Percentiles rank a stretch among this genome's conserved stretches.
phyloP scores from a whole-genome alignment of 2,329 filamentous ascomycete genomes.

The Penicillium sp. region DNA sequence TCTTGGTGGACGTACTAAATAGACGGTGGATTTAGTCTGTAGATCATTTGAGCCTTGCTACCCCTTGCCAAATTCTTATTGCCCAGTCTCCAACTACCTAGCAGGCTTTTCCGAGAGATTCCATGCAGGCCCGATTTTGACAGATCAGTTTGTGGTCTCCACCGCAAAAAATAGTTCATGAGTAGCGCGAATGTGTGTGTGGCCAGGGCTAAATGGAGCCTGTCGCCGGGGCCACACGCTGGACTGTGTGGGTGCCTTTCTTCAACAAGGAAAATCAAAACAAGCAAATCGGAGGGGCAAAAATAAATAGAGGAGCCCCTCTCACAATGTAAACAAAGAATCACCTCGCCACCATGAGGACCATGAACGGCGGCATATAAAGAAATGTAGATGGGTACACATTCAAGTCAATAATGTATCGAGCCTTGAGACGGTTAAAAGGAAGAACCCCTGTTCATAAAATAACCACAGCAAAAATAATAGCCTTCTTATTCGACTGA shows the following conservation, averaged over 20 bases:
- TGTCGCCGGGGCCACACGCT: slow-evolving; percentile 40
- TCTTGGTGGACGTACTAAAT: neutral
- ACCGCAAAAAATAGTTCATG: slow-evolving; percentile 19
- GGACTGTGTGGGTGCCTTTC: slow-evolving; percentile 27
- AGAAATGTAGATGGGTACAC: neutral
- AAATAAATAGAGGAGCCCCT: neutral
- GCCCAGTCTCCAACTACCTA: neutral
- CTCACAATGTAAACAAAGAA: neutral
- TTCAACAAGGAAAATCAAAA: slow-evolving; percentile 44
- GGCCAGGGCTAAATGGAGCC: slow-evolving; percentile 29
- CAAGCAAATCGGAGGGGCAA: slow-evolving; percentile 34
- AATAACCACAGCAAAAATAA: slow-evolving; percentile 6
- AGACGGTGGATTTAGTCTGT: neutral
- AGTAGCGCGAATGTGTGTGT: slow-evolving; percentile 13
- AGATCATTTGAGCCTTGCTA: neutral
- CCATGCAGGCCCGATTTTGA: slow-evolving; percentile 5
- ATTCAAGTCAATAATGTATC: neutral
- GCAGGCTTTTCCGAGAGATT: neutral
- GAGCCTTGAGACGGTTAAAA: neutral
- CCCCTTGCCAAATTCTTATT: neutral
- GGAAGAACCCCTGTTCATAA: neutral
- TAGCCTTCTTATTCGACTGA: neutral
- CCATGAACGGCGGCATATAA: neutral
- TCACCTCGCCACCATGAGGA: neutral
- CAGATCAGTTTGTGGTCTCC: slow-evolving; percentile 11